Conservation (phyloP, 1,284 basidiomycete genomes). For the Ganoderma lingzhi region DNA sequence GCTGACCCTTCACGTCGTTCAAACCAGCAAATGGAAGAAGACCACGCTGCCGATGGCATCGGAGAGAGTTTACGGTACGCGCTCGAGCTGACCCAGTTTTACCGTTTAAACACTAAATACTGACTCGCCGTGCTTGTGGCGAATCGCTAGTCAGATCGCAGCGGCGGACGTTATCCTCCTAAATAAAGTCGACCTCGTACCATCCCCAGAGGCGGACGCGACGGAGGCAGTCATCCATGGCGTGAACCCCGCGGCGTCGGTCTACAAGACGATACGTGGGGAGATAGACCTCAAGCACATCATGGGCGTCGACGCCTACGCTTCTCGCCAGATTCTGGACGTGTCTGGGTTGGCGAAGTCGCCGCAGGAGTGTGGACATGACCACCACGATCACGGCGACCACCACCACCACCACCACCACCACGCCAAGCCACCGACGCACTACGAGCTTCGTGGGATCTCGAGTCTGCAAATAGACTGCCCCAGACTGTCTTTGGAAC, state of each 20-base stretch:
- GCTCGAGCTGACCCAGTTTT: neutral
- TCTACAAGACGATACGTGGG: slow-evolving; percentile 75
- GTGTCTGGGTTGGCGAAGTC: slow-evolving; percentile 11
- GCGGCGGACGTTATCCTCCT: slow-evolving; percentile 89
- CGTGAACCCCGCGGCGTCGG: slow-evolving; percentile 81
- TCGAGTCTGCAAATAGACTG: slow-evolving; percentile 76
- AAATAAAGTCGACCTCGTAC: slow-evolving; percentile 87
- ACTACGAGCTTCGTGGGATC: slow-evolving; percentile 76
- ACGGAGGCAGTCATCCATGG: slow-evolving; percentile 69
- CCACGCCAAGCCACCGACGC: slow-evolving; percentile 44
- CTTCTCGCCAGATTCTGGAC: slow-evolving; percentile 44
- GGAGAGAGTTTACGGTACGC: slow-evolving; percentile 80
- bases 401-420: slow-evolving; percentile 42
- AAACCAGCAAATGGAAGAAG: slow-evolving; percentile 83
- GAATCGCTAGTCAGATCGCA: slow-evolving; percentile 81
- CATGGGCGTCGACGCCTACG: slow-evolving; percentile 83
- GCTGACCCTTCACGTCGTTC: neutral
- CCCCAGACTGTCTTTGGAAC: slow-evolving; percentile 58
- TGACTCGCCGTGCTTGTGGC: neutral
- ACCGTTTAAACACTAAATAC: slow-evolving; percentile 7
- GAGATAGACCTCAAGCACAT: slow-evolving; percentile 77
- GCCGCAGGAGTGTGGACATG: slow-evolving; percentile 8
- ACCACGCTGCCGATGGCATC: slow-evolving; percentile 67
- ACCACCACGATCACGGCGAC: slow-evolving; percentile 47
- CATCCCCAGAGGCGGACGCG: slow-evolving; percentile 46